A percentile compares a stretch with the other conserved stretches of the same genome.
phyloP scores from a whole-genome alignment of 2,329 filamentous ascomycete species.

The Graphilbum ipis-grandicollis region DNA sequence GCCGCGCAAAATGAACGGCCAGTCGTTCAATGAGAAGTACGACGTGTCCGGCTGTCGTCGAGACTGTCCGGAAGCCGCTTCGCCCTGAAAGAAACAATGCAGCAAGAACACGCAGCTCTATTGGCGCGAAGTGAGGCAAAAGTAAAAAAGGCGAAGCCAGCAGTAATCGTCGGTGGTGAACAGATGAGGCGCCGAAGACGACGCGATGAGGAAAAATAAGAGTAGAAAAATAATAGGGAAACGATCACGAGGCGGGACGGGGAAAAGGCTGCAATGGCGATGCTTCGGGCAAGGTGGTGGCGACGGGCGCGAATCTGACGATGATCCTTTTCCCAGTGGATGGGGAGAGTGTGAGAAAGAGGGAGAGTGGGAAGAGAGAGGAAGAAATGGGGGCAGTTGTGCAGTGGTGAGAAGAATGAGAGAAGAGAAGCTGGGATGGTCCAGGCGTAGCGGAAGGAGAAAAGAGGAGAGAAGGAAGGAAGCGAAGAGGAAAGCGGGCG shows the following conservation, averaged over 20 bases:
- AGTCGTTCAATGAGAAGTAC: background rate
- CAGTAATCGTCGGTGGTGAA: no score
- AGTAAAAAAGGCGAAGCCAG: no score
- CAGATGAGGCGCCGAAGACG: no score
- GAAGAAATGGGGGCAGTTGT: background rate
- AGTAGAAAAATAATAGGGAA: background rate
- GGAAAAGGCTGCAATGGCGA: no score
- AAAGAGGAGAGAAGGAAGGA: background rate
- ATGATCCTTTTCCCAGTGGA: background rate
- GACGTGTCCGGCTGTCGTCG: no score
- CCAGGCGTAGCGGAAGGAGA: background rate
- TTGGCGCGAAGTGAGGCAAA: no score
- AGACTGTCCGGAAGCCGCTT: no score
- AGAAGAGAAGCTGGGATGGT: background rate
- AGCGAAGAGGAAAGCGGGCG: constrained; percentile 2
- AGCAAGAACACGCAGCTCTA: no score
- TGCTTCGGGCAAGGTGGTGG: background rate
- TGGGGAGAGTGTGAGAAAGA: background rate
- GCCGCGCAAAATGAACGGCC: background rate
- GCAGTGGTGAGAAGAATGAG: background rate
- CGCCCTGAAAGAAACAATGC: no score
- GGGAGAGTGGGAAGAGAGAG: constrained; percentile 1
- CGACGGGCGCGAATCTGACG: background rate
- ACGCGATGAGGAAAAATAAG: background rate
- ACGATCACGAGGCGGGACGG: no score